Evolutionary conservation across 2,329 filamentous ascomycete species (phyloP).

Genomic region (Didymella keratinophila): DNA sequence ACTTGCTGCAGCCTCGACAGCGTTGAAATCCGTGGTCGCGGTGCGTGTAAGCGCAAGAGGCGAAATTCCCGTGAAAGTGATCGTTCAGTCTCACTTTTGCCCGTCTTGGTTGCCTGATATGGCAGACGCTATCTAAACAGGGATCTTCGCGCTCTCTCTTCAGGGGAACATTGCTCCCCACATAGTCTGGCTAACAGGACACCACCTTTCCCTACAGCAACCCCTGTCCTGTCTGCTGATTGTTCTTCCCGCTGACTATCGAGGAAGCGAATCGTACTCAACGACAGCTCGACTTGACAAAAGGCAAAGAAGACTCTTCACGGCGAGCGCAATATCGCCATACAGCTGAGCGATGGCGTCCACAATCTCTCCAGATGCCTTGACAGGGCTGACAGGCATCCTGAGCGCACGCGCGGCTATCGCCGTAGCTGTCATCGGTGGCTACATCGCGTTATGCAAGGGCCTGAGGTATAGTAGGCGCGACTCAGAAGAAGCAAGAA

Average conservation of each 20-base stretch:
- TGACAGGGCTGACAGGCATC: background rate
- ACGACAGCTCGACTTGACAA: background rate
- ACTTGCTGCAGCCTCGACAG: background rate
- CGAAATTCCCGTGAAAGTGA: background rate
- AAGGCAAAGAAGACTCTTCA: background rate
- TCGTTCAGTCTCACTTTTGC: background rate
- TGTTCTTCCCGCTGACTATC: background rate
- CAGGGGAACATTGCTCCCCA: background rate
- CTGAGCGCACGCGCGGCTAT: conserved; percentile 13
- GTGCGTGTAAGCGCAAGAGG: background rate
- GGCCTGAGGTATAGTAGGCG: conserved; percentile 51
- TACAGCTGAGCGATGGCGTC: conserved; percentile 1
- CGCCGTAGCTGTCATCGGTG: conserved; percentile 20
- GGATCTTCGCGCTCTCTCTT: background rate
- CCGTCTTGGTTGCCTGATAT: conserved; percentile 4
- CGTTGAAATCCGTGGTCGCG: background rate
- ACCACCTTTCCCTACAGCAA: background rate
- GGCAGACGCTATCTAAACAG: background rate
- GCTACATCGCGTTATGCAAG: conserved; percentile 47
- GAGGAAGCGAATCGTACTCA: background rate
- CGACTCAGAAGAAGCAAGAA: conserved; percentile 52
- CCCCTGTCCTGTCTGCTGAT: background rate
- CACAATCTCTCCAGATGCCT: background rate
- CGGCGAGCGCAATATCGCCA: background rate
- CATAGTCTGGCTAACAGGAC: background rate